Conservation (phyloP, 129 eudicot genomes). For the Smallanthus sonchifolius region DNA sequence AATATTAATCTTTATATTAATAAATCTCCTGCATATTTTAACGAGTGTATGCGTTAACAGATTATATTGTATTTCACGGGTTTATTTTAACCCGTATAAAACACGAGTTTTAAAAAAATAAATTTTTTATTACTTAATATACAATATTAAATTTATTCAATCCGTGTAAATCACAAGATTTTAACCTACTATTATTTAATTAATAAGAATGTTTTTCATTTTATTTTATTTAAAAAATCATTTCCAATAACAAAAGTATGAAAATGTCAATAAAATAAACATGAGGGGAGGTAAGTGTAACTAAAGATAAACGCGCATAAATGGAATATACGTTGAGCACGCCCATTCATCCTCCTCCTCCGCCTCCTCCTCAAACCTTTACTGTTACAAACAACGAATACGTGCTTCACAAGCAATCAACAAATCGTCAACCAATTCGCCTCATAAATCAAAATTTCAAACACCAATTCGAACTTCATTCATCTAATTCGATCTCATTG, state of each 20-base stretch:
- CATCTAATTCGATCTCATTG: background rate
- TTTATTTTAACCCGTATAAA: too few species aligned
- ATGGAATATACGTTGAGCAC: conserved; percentile 1
- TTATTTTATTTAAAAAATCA: too few species aligned
- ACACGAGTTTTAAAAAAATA: too few species aligned
- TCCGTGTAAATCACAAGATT: too few species aligned
- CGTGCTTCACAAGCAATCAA: conserved; percentile 15
- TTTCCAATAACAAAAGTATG: background rate
- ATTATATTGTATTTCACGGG: too few species aligned
- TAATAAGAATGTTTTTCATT: too few species aligned
- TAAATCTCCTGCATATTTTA: too few species aligned
- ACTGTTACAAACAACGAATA: conserved; percentile 17
- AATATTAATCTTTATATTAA: too few species aligned
- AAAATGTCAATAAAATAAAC: background rate
- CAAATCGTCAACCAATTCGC: background rate
- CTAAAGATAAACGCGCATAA: background rate
- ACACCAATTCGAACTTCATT: background rate
- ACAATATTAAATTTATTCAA: too few species aligned
- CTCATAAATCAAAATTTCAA: background rate
- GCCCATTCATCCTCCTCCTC: background rate
- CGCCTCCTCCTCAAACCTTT: background rate
- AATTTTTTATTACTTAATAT: too few species aligned
- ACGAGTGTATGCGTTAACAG: too few species aligned
- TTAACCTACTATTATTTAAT: too few species aligned
- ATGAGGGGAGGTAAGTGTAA: background rate